Base-by-base conservation (phyloP, 192 early-diverging fungal species). In the Dimargaris cristalligena region DNA sequence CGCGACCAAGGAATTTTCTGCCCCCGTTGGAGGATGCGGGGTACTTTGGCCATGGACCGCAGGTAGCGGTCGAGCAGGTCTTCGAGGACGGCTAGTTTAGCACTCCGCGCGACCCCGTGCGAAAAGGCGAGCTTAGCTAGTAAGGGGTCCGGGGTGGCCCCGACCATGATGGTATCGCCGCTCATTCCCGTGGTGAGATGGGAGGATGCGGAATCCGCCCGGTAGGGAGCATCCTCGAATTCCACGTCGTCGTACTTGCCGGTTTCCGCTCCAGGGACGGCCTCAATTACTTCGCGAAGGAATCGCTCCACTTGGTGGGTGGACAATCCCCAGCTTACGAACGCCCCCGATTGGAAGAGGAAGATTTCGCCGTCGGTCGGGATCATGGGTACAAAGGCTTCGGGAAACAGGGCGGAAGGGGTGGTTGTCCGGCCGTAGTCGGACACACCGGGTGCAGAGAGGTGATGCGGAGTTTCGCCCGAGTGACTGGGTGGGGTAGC, bases 101-200 rank as follows among this genome's bases (percentile, higher is more conserved):
- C 74, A 29, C 65, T 69, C 16, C 80, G 72, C 1, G 74, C 65
- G 16, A 82, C 66, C 57, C 77, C 80, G n/a, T 77, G 67, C 23
- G 76, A 75, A 62, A 75, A 82, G 10, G 76, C 80, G 26, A 82
- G 71, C 45, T 69, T 74, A 18, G 69, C 59, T 45, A 81, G 71
- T 49, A 67, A 55, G 22, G 65, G 50, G 3, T 72, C 67, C 2
- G 81, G 63, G 26, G 62, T 56, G 35, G 64, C 38, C 47, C 78
- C 80, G 26, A 82, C 64, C 20, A 78, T 32, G 46, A 82, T 74
- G 10, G 63, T 67, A 52, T 82, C 80, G 44, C 62, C 71, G 0
- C 51, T 28, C 16, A 80, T 62, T 4, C 77, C 68, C 28, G 74
- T 63, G 30, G 71, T 30, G 30, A 70, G 70, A 64, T 22, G 44